Percentiles rank a stretch among this genome's conserved stretches.
Conservation (phyloP, 2,329 filamentous ascomycete genomes). For the Fusarium euwallaceae region DNA sequence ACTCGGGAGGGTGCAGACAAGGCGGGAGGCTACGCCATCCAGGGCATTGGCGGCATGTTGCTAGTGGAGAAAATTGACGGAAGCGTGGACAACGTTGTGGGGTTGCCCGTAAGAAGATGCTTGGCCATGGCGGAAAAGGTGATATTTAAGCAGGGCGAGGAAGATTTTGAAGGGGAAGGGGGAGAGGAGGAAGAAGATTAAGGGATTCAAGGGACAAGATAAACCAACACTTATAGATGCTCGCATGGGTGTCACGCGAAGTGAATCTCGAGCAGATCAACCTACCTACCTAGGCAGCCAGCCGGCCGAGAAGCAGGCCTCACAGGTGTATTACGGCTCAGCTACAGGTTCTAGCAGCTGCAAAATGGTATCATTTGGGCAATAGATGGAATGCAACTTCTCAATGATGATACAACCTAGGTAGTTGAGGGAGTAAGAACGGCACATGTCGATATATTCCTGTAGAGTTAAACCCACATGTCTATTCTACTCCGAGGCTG, state of each 20-base stretch:
- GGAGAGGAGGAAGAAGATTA: constrained; percentile 48
- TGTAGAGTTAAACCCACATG: not conserved
- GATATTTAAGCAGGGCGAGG: constrained; percentile 79
- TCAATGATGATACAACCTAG: not conserved
- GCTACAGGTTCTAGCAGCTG: not conserved
- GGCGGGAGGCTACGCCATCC: constrained; percentile 94
- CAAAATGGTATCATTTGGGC: not conserved
- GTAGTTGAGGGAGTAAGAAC: not conserved
- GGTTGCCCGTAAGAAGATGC: constrained; percentile 83
- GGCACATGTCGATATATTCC: not conserved
- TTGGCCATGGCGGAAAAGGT: constrained; percentile 89
- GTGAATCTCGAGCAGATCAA: not conserved
- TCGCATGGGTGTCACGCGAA: not conserved
- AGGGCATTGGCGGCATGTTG: constrained; percentile 88
- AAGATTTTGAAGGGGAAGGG: constrained; percentile 65
- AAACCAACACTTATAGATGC: constrained; percentile 7
- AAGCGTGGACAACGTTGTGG: constrained; percentile 93
- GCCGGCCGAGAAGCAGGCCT: not conserved
- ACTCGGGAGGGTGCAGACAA: constrained; percentile 96
- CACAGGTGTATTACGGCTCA: not conserved
- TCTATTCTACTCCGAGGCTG: not conserved
- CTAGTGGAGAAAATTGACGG: constrained; percentile 92
- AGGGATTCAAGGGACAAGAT: not conserved
- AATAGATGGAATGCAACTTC: not conserved
- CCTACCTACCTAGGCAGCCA: not conserved